These are phyloP conservation scores for Melampsora larici-populina DNA, from an alignment of 1,284 basidiomycete genomes.

Conservation along the genomic window DNA sequence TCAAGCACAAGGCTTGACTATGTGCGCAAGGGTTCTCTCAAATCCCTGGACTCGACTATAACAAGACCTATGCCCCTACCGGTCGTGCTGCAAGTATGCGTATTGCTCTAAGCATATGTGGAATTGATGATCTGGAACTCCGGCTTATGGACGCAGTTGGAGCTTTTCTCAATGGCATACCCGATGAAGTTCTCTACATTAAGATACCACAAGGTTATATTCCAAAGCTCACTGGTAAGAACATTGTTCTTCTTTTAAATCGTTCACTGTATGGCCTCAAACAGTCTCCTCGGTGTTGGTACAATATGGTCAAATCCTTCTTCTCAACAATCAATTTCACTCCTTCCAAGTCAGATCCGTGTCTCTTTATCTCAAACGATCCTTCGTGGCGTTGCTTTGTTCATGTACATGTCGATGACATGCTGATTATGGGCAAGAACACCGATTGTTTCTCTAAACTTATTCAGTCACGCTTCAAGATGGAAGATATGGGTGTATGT, in stretches of 20 bases:
- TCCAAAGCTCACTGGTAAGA: neutral
- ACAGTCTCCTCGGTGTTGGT: constrained; percentile 2
- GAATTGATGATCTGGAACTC: constrained; percentile 2
- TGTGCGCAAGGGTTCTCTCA: no score
- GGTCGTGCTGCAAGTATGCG: neutral
- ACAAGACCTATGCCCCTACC: constrained; percentile 18
- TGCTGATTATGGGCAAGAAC: neutral
- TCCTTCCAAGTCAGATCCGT: neutral
- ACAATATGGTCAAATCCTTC: no score
- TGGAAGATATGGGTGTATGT: neutral
- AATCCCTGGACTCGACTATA: neutral
- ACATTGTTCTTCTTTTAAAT: neutral
- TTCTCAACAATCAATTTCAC: neutral
- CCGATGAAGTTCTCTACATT: neutral
- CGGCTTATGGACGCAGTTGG: no score
- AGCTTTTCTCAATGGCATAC: constrained; percentile 6
- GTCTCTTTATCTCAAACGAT: neutral
- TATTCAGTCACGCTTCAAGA: neutral
- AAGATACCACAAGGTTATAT: no score
- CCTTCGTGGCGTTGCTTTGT: neutral
- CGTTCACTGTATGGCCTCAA: constrained; percentile 3
- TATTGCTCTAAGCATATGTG: neutral
- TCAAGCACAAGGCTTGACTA: no score
- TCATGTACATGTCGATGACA: no score
- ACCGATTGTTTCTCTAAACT: neutral